Percentiles rank a stretch among this genome's conserved stretches.
These are phyloP conservation scores for Lindgomyces ingoldianus DNA, from an alignment of 495 filamentous ascomycete species.

Conservation along the genomic window DNA sequence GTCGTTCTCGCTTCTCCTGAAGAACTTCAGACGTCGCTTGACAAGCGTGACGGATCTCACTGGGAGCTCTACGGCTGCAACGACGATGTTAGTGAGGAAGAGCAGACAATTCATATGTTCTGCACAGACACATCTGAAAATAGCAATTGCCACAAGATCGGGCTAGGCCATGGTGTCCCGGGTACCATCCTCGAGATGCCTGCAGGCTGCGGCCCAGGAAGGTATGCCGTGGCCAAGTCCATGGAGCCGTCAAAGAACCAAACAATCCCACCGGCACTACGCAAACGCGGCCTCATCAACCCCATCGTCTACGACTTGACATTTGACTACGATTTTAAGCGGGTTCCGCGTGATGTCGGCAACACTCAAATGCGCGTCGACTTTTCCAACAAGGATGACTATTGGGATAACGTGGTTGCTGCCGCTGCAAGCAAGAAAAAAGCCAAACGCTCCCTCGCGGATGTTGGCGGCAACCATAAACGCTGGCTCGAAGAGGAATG, in stretches of 20 bases:
- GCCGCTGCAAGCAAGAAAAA: no score
- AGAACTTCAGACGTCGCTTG: no score
- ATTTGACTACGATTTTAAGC: neutral
- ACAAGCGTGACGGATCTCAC: neutral
- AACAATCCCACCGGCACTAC: neutral
- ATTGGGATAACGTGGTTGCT: no score
- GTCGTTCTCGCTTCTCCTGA: no score
- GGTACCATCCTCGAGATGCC: neutral
- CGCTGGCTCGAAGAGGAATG: no score
- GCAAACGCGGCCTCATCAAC: neutral
- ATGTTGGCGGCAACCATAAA: no score
- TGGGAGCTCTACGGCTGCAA: conserved; percentile 1
- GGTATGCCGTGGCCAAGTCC: neutral
- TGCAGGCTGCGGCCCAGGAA: neutral
- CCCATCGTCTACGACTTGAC: neutral
- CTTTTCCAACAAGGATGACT: neutral
- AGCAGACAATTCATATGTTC: conserved; percentile 1
- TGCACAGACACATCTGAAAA: neutral
- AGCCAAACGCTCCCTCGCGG: no score
- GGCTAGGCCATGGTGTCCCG: neutral
- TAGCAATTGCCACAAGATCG: conserved; percentile 2
- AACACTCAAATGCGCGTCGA: neutral
- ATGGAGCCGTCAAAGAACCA: neutral
- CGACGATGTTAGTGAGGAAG: neutral
- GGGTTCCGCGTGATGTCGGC: neutral